Conservation (phyloP, 2,329 filamentous ascomycete genomes). For the Sclerotinia sclerotiorum region DNA sequence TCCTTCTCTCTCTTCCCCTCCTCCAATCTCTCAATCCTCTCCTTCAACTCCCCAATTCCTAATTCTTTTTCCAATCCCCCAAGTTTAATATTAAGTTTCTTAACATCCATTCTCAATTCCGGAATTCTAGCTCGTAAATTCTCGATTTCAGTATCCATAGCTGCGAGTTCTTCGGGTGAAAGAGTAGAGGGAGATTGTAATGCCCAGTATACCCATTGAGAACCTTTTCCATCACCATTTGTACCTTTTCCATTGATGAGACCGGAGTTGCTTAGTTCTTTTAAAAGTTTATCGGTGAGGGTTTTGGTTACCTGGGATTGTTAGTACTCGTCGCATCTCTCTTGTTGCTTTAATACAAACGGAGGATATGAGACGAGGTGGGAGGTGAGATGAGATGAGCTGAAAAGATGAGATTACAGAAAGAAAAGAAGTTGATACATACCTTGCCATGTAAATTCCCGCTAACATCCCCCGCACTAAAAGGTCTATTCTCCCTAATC, state of each 20-base stretch:
- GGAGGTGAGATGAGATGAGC: rapidly evolving
- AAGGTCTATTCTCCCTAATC: conserved; percentile 43
- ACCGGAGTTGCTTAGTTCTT: conserved; percentile 60
- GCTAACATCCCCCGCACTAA: conserved; percentile 54
- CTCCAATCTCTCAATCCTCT: conserved; percentile 45
- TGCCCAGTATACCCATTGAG: conserved; percentile 41
- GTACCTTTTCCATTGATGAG: conserved; percentile 54
- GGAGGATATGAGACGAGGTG: background rate
- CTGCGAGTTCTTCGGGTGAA: conserved; percentile 43
- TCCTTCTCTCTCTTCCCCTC: conserved; percentile 42
- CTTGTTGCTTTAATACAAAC: background rate
- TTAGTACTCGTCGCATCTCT: conserved; percentile 8
- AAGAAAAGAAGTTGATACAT: background rate
- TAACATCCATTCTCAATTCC: conserved; percentile 35
- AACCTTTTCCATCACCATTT: conserved; percentile 38
- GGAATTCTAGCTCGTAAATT: conserved; percentile 48
- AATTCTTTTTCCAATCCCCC: conserved; percentile 45
- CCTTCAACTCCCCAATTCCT: conserved; percentile 49
- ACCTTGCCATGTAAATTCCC: conserved; percentile 61
- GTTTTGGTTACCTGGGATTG: conserved; percentile 43
- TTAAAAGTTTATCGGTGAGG: conserved; percentile 59
- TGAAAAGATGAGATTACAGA: background rate
- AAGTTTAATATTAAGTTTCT: conserved; percentile 41
- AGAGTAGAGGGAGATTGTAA: conserved; percentile 32
- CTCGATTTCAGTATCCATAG: conserved; percentile 41